phyloP scores from a whole-genome alignment of 148 eudicot genomes.

The Mesembryanthemum crystallinum region DNA sequence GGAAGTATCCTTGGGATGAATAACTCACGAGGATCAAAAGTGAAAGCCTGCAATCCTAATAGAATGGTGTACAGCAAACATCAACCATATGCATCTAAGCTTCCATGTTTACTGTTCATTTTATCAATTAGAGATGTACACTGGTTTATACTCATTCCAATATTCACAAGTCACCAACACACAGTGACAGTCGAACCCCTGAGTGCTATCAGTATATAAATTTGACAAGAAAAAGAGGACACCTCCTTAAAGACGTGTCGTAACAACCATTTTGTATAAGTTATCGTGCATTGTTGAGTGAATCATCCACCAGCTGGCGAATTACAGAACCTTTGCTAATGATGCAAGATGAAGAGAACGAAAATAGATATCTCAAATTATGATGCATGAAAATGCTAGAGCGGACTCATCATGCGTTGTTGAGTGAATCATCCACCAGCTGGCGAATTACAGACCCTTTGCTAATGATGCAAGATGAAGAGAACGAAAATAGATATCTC shows the following conservation, averaged over 20 bases:
- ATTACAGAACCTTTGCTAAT: neutral
- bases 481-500: neutral
- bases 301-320: neutral
- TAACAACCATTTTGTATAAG: neutral
- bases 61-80: neutral
- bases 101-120: neutral
- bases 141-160: too few species aligned
- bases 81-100: slow-evolving; percentile 1
- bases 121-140: too few species aligned
- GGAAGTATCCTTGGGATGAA: neutral
- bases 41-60: neutral
- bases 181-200: too few species aligned
- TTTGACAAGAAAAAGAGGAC: neutral
- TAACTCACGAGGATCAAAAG: neutral
- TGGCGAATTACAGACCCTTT: neutral
- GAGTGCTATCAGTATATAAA: neutral
- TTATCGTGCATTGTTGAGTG: neutral
- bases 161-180: too few species aligned
- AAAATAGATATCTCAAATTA: neutral
- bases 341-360: neutral
- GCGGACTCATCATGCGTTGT: neutral
- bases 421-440: neutral
- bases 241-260: neutral
- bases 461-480: neutral
- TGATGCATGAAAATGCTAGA: neutral